Evolutionary conservation across 2,329 filamentous ascomycete species (phyloP), one percentile per base, ranked within the genome.

Genomic region (Neopestalotiopsis clavispora): DNA sequence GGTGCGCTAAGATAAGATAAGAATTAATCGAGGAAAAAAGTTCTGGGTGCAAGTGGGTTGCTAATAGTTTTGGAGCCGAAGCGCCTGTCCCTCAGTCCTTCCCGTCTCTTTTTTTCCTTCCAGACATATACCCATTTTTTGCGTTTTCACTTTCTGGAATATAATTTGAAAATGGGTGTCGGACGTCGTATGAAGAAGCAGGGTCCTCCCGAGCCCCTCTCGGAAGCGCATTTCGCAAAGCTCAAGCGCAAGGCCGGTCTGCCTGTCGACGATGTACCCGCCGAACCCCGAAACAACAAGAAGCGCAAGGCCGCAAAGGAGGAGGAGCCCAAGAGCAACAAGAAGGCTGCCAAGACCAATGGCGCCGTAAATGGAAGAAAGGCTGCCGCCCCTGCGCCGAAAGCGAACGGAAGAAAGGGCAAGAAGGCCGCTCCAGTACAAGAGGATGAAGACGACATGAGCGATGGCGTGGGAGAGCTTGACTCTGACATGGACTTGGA

Each of bases 121-220:
- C 30, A 45, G 61, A 64, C 34, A 64, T 7, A 45, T 64, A 45
- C 61, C 61, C 61, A 45, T 4, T 64, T 23, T 38, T 38, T 30
- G 61, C 38, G 23, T 38, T 28, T 45, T 38, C 34, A 1, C 40
- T 23, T 42, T 32, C 30, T 65, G 14, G 65, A 63, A 9, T 61
- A 64, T 3, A 56, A 65, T 64, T 28, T 79, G 79, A 90, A 80
- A 77, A 97, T 97, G 95, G 95, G 94, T 85, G 89, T 90, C 71
- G 93, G 94, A 80, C 92, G 94, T 80, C 94, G 95, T 76, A 97
- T 98, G 91, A 93, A 95, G 81, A 98, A 98, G 84, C 96, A 98
- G 88, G 95, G 94, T 68, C 87, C 92, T 72, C 96, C 96, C 67
- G 89, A 92, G 77, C 87, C 92, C 72, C 87, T 98, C 73, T 94